Evolutionary conservation across 805 yeast species (phyloP), one percentile per base, ranked within the genome.

Genomic region (Candida chauliodis): DNA sequence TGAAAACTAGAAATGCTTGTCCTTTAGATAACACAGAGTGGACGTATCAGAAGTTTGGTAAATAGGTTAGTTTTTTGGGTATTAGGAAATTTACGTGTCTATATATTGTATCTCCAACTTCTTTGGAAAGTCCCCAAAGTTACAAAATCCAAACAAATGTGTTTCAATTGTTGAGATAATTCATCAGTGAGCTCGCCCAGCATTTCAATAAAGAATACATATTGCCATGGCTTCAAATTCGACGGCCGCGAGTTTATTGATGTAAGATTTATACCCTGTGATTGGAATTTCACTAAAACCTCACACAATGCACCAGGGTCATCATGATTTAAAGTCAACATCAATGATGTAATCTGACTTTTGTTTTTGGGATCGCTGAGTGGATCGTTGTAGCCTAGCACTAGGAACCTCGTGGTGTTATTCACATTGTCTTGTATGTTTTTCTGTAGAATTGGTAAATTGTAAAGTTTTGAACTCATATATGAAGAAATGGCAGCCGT

Each of bases 11-110:
- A 66, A 87, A 90, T 45, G 95, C 89, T 16, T 93, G 99, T 72
- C 99, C 99, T 1, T 72, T 93, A 58, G 98, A 91, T 66, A 90
- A 85, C 63, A 81, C 85, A 52, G 95, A 86, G 40, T 91, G 99
- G 98, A 64, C 66, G 13, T 70, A 59, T 50, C 72, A 64, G 48
- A 84, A 84, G 63, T 82, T 84, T 56, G 95, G 95, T 27, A 75
- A 77, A 46, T 84, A 36, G 18, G 3, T 8, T 26, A 6, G 27
- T n/a, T 13, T 15, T 19, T 17, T 11, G 7, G 11, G 8, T 37
- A 6, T 23, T n/a, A n/a, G n/a, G n/a, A n/a, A n/a, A n/a, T n/a
- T n/a, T n/a, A n/a, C n/a, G 4, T 18, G 18, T 8, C 22, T 32
- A 20, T 24, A 16, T n/a, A 24, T 21, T 61, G 49, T 72, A 69